phyloP scores from a whole-genome alignment of 1,284 basidiomycete genomes.

The Ustilago trichophora region DNA sequence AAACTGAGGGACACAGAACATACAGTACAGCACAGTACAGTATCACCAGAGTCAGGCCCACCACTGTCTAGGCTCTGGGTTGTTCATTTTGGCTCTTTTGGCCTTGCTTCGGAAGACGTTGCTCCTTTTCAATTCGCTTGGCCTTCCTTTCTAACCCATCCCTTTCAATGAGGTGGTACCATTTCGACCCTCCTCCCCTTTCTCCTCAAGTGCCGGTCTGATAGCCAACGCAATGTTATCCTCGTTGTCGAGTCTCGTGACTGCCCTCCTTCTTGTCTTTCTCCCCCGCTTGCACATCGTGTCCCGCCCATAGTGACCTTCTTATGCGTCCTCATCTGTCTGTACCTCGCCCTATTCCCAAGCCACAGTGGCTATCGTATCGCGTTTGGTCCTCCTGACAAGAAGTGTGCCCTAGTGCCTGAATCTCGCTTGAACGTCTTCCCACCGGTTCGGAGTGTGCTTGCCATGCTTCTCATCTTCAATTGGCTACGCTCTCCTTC shows the following conservation, averaged over 20 bases:
- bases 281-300: neutral
- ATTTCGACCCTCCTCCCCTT: neutral
- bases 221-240: too few relatives aligned
- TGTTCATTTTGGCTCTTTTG: slow-evolving; percentile 1
- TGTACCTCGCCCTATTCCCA: neutral
- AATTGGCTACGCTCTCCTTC: neutral
- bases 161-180: neutral
- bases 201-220: slow-evolving; percentile 10
- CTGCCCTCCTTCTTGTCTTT: slow-evolving; percentile 1
- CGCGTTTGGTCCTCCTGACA: neutral
- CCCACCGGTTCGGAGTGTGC: slow-evolving; percentile 22
- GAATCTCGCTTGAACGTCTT: neutral
- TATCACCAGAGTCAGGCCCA: too few relatives aligned
- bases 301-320: neutral
- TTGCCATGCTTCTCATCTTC: neutral
- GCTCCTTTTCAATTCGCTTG: slow-evolving; percentile 40
- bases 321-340: slow-evolving; percentile 1
- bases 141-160: neutral
- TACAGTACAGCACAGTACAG: too few relatives aligned
- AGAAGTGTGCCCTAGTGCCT: slow-evolving; percentile 9
- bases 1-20: too few relatives aligned
- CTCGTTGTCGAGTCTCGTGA: slow-evolving; percentile 3
- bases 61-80: slow-evolving; percentile 2
- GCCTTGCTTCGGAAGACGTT: slow-evolving; percentile 39
- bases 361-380: slow-evolving; percentile 3